Evolutionary conservation across 2,329 filamentous ascomycete species (phyloP), one percentile per base, ranked within the genome.

Genomic region (Hypoxylon sp.): DNA sequence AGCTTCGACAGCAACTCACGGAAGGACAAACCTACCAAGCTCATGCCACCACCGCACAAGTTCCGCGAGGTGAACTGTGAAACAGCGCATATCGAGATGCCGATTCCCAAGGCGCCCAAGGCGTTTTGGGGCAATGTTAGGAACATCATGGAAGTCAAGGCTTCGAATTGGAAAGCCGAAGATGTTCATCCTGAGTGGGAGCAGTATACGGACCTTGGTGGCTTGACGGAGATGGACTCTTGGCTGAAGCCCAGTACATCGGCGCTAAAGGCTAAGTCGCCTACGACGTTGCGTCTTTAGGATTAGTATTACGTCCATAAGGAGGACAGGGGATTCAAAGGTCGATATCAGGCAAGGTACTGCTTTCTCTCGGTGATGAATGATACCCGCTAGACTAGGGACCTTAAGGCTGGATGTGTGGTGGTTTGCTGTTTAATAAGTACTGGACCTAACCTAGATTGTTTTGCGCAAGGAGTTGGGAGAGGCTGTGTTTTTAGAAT

Each of bases 81-180:
- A 5, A 19, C 53, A 13, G 8, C 40, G 34, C 45, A 45, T 25
- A 56, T 63, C 31, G 57, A 58, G 27, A 62, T 62, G 61, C 63
- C 63, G 7, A 27, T 53, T 5, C 60, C 61, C 11, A 31, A 45
- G 23, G 20, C 43, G 3, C 60, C 57, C 1, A 61, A 55, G 4
- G 46, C 60, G 25, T n/a, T n/a, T n/a, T 59, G 59, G 60, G 57
- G 60, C 32, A 57, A 62, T 31, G 53, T 64, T 19, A 61, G 60
- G 34, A 43, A 55, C 1, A 44, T 58, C 15, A 61, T 63, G 63
- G 61, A 65, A 38, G 51, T 57, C 19, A 52, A 62, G 29, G 61
- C 61, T 5, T 50, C 40, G 17, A 51, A 15, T 37, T 59, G 49
- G 56, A 57, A 47, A 41, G 27, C 50, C 0, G 34, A 54, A 7